Percentiles rank a stretch among this genome's conserved stretches.
Evolutionary conservation across 345 rosid genomes (phyloP).

Genomic region (Acer negundo): DNA sequence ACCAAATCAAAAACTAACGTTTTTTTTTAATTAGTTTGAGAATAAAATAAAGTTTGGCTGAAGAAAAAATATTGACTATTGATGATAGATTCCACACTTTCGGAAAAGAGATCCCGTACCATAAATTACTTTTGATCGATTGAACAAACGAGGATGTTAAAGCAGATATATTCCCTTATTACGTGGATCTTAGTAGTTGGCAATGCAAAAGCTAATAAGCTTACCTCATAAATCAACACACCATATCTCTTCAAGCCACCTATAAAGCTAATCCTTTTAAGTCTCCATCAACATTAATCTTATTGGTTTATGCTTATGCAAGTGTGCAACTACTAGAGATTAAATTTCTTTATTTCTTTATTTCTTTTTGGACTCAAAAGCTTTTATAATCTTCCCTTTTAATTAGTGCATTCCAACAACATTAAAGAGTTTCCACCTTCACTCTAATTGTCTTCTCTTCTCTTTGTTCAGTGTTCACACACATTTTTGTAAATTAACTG

Average conservation of each 20-base stretch:
- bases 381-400: background rate
- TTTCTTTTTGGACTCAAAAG: background rate
- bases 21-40: no score
- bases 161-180: conserved; percentile 14
- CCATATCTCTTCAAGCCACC: background rate
- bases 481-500: background rate
- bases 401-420: conserved; percentile 3
- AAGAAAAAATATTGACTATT: no score
- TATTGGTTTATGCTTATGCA: no score
- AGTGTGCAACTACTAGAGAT: background rate
- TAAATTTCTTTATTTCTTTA: no score
- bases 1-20: no score
- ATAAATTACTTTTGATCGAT: background rate
- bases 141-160: background rate
- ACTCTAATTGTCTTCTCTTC: background rate
- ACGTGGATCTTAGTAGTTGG: conserved; percentile 14
- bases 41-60: no score
- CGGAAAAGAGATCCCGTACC: background rate
- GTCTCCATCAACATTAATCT: background rate
- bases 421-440: background rate
- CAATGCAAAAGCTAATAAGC: background rate
- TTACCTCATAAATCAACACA: background rate
- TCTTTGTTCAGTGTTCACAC: background rate
- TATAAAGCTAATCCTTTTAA: background rate
- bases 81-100: no score